Evolutionary conservation across 2,329 filamentous ascomycete genomes (phyloP).

Genomic region (Orbilia javanica): DNA sequence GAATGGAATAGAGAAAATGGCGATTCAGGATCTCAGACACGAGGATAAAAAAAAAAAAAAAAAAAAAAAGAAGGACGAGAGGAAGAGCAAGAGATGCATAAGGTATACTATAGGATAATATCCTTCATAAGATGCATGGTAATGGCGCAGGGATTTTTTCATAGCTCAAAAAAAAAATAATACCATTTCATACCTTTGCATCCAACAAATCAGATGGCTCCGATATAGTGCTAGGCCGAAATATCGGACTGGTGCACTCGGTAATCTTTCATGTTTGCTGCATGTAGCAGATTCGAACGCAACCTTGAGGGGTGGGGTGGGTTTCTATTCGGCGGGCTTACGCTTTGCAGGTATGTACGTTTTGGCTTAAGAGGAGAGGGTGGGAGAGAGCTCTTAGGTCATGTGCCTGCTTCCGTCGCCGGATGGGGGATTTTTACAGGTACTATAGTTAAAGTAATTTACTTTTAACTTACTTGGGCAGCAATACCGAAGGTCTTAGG

Average conservation of each 20-base stretch:
- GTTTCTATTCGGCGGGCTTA: background rate
- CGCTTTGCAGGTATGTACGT: background rate
- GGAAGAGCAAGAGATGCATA: no score
- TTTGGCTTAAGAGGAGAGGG: no score
- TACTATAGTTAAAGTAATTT: background rate
- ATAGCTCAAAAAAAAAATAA: background rate
- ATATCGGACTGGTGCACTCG: constrained; percentile 56
- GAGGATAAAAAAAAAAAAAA: background rate
- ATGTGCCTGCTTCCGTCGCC: constrained; percentile 5
- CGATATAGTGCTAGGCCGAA: constrained; percentile 37
- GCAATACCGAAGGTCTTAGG: background rate
- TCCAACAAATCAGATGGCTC: constrained; percentile 44
- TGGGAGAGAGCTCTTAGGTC: constrained; percentile 17
- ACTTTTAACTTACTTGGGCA: background rate
- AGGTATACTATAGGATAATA: background rate
- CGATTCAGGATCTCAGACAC: background rate
- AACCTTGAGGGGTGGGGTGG: background rate
- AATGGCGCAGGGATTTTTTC: constrained; percentile 41
- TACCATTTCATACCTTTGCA: background rate
- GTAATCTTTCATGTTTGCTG: constrained; percentile 45
- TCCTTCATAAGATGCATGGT: constrained; percentile 11
- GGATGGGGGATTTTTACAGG: background rate
- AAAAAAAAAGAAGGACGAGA: background rate
- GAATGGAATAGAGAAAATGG: background rate
- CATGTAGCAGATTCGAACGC: constrained; percentile 2